Evolutionary conservation across 768 basidiomycete genomes (phyloP).

Genomic region (Mycena polygramma): DNA sequence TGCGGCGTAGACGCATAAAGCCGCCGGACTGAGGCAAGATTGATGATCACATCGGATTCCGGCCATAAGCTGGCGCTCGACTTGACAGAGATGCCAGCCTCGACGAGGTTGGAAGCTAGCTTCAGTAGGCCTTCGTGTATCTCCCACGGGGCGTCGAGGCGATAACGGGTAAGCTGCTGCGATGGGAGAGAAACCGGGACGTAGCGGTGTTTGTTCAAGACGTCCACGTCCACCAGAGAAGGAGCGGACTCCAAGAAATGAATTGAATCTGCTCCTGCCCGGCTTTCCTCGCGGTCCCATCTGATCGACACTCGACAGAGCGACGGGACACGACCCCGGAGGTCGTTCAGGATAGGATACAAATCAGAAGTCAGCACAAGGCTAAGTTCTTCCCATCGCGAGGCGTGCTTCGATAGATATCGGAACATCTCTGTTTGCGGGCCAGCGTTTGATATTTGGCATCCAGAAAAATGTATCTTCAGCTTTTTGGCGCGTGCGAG

Average conservation of each 20-base stretch:
- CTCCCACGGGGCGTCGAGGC: not conserved
- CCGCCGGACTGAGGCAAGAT: not conserved
- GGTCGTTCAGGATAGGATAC: not conserved
- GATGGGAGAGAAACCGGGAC: no score
- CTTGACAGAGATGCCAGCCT: not conserved
- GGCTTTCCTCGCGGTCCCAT: not conserved
- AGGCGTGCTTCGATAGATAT: not conserved
- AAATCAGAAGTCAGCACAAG: not conserved
- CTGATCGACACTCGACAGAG: not conserved
- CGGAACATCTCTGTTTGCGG: not conserved
- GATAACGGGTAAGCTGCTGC: not conserved
- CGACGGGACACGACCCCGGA: not conserved
- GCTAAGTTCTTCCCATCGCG: not conserved
- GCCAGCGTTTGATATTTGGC: not conserved
- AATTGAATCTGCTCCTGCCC: not conserved
- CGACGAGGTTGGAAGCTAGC: not conserved
- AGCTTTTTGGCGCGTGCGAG: not conserved
- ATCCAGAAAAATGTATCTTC: not conserved
- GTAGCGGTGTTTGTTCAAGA: no score
- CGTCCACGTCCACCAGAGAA: not conserved
- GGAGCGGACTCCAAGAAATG: not conserved
- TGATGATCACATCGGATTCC: not conserved
- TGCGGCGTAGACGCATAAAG: not conserved
- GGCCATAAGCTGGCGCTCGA: not conserved
- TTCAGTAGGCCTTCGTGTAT: not conserved